Evolutionary conservation across 2,329 filamentous ascomycete genomes (phyloP).

Genomic region (Aspergillus luchuensis): DNA sequence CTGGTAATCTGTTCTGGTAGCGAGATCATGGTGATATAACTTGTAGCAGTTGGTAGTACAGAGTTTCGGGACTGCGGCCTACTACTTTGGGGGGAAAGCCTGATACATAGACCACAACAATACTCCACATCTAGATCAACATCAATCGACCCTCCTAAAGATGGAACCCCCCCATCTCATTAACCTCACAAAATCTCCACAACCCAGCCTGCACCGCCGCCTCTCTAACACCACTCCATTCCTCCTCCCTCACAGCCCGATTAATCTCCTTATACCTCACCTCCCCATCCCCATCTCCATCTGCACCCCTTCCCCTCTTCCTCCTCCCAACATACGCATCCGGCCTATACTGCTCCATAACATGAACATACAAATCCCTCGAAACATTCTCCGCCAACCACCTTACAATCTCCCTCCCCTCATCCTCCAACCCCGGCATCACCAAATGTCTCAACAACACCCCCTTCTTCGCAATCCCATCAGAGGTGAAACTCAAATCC

Average conservation of each 20-base stretch:
- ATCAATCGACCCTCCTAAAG: neutral
- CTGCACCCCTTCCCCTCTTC: slow-evolving; percentile 40
- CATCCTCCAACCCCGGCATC: slow-evolving; percentile 78
- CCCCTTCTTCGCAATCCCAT: slow-evolving; percentile 78
- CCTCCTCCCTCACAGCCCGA: slow-evolving; percentile 64
- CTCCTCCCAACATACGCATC: slow-evolving; percentile 78
- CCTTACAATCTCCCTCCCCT: slow-evolving; percentile 71
- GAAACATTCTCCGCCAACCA: slow-evolving; percentile 75
- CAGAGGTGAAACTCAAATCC: slow-evolving; percentile 77
- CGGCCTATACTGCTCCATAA: slow-evolving; percentile 87
- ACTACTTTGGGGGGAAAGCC: too few relatives aligned
- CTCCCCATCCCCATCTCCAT: slow-evolving; percentile 31
- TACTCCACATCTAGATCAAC: too few relatives aligned
- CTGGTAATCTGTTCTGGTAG: too few relatives aligned
- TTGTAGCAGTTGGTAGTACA: too few relatives aligned
- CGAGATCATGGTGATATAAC: too few relatives aligned
- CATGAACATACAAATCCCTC: slow-evolving; percentile 74
- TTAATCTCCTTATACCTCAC: slow-evolving; percentile 78
- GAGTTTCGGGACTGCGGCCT: too few relatives aligned
- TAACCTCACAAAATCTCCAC: slow-evolving; percentile 74
- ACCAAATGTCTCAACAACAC: slow-evolving; percentile 77
- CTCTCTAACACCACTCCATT: slow-evolving; percentile 66
- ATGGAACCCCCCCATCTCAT: slow-evolving; percentile 60
- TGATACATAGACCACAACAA: too few relatives aligned
- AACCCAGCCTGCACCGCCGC: slow-evolving; percentile 72